These are phyloP conservation scores for Exobasidium cylindrosporum DNA, from an alignment of 1,284 basidiomycete species.

Conservation along the genomic window DNA sequence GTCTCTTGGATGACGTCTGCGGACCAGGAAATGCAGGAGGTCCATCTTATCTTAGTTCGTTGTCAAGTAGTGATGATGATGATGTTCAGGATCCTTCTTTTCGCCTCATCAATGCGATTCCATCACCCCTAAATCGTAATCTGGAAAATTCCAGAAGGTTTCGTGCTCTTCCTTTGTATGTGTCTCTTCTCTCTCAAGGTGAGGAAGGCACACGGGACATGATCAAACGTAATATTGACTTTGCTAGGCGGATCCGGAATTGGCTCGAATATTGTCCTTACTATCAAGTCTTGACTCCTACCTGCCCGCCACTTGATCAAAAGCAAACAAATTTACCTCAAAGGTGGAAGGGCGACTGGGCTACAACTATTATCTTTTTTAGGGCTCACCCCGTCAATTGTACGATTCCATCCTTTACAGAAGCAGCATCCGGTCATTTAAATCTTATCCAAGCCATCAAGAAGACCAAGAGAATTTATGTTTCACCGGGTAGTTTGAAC, in stretches of 20 bases:
- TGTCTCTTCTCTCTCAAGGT: constrained; percentile 58
- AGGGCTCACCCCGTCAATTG: constrained; percentile 39
- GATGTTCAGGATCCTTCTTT: neutral
- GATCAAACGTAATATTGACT: constrained; percentile 57
- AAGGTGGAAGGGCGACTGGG: constrained; percentile 8
- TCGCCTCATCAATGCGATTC: neutral
- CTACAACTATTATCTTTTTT: constrained; percentile 58
- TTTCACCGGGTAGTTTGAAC: constrained; percentile 57
- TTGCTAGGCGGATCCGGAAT: constrained; percentile 55
- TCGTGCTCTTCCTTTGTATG: constrained; percentile 60
- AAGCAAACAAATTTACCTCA: neutral
- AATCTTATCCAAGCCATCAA: constrained; percentile 57
- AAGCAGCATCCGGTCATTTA: constrained; percentile 22
- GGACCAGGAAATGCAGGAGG: constrained; percentile 52
- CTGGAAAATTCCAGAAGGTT: constrained; percentile 60
- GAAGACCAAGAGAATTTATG: constrained; percentile 56
- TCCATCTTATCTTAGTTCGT: constrained; percentile 57
- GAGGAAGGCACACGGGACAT: constrained; percentile 58
- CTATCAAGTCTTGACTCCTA: constrained; percentile 25
- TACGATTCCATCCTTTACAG: constrained; percentile 33
- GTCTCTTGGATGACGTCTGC: constrained; percentile 55
- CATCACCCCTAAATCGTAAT: constrained; percentile 19
- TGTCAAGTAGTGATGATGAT: neutral
- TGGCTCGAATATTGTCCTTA: constrained; percentile 44
- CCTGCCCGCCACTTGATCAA: constrained; percentile 45